Evolutionary conservation across 768 basidiomycete genomes (phyloP).

Genomic region (Crucibulum laeve): DNA sequence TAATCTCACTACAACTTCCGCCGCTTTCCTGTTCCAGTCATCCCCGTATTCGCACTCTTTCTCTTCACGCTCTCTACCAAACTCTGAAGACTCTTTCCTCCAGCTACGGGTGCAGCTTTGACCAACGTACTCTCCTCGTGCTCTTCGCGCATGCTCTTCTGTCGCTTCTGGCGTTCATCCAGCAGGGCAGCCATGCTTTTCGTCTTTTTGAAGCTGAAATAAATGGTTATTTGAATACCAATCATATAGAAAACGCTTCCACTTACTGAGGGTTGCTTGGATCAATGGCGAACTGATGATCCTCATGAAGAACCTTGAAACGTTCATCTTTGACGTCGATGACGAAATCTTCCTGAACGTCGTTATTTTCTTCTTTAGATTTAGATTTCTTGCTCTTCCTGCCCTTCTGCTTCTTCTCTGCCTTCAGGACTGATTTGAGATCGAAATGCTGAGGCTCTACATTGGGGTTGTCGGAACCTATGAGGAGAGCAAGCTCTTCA

Average conservation of each 20-base stretch:
- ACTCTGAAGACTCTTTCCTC: constrained; percentile 44
- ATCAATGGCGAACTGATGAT: constrained; percentile 92
- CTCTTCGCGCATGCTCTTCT: constrained; percentile 28
- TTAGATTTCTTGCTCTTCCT: constrained; percentile 31
- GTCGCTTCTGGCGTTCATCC: constrained; percentile 74
- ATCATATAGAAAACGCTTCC: not conserved
- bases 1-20: constrained; percentile 28
- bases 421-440: constrained; percentile 82
- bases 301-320: constrained; percentile 84
- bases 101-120: constrained; percentile 4
- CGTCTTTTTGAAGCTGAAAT: constrained; percentile 82
- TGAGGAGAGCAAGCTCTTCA: constrained; percentile 64
- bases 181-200: constrained; percentile 85
- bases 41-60: constrained; percentile 43
- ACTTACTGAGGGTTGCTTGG: constrained; percentile 92
- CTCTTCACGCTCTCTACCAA: constrained; percentile 88
- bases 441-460: constrained; percentile 78
- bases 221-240: not conserved
- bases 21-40: constrained; percentile 32
- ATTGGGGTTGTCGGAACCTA: constrained; percentile 47
- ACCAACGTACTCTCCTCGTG: constrained; percentile 8
- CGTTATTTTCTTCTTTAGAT: constrained; percentile 45
- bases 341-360: constrained; percentile 75
- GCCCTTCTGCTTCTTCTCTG: constrained; percentile 63
- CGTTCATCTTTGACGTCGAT: constrained; percentile 86